Percentiles rank a stretch among this genome's conserved stretches.
These are phyloP conservation scores for Begonia loranthoides DNA, from an alignment of 306 rosid species.

Conservation along the genomic window DNA sequence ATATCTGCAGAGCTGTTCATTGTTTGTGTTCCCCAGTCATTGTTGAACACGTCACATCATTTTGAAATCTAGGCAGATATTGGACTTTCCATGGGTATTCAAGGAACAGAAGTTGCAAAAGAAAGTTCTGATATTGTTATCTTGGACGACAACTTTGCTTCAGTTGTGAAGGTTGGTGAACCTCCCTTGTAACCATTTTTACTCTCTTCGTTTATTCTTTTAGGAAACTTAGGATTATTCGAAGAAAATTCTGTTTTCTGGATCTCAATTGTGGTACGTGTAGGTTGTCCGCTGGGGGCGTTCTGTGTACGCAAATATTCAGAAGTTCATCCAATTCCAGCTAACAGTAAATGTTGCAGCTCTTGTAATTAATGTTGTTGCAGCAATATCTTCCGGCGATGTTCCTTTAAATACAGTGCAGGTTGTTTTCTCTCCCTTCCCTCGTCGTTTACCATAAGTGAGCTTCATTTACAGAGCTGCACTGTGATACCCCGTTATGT, in stretches of 20 bases:
- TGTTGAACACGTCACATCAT: constrained; percentile 25
- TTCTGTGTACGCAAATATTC: constrained; percentile 95
- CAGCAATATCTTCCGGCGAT: constrained; percentile 63
- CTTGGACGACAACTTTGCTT: constrained; percentile 90
- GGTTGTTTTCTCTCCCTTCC: constrained; percentile 28
- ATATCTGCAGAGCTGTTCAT: too few relatives aligned
- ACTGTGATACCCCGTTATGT: too few relatives aligned
- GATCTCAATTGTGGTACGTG: neutral
- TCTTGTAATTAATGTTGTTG: constrained; percentile 89
- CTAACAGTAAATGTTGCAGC: constrained; percentile 97
- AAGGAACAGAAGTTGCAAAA: constrained; percentile 98
- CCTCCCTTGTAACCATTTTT: neutral
- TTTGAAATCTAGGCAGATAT: constrained; percentile 88
- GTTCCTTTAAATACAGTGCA: constrained; percentile 95
- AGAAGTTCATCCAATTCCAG: constrained; percentile 95
- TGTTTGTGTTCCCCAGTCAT: constrained; percentile 6
- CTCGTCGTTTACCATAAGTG: neutral
- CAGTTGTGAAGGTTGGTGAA: constrained; percentile 74
- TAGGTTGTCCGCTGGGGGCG: constrained; percentile 99
- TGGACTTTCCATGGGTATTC: constrained; percentile 99
- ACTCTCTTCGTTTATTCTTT: neutral
- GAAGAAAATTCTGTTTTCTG: too few relatives aligned
- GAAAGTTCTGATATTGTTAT: constrained; percentile 97
- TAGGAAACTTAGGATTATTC: too few relatives aligned
- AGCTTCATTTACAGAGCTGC: too few relatives aligned